Evolutionary conservation across 331 rosid species (phyloP), one percentile per base, ranked within the genome.

Genomic region (Phaseolus coccineus): DNA sequence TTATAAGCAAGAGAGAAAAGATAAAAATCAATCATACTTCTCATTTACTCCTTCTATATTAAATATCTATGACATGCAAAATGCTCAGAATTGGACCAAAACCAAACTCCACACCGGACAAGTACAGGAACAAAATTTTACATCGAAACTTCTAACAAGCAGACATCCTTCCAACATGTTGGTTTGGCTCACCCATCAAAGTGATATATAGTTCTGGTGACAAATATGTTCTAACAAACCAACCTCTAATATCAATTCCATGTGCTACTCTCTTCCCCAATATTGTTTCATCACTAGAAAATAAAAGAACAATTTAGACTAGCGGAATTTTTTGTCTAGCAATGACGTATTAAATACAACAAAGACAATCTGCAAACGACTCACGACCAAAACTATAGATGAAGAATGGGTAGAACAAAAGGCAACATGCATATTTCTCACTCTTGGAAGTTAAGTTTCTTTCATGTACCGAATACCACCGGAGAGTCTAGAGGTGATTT

Each of bases 351-450:
- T 80, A 64, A 58, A 35, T 74, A 82, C 63, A 74, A 68, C 11
- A 74, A 66, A 80, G 69, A 77, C 33, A 87, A 81, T 83, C 78
- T 72, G 82, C 87, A 81, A 79, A 78, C 86, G 84, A 79, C 69
- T 78, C 69, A 50, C 8, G 77, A 79, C 71, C 75, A 81, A 86
- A 64, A 61, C 62, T 82, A 81, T 63, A 74, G 65, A 84, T 28
- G 74, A 81, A 65, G 37, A 27, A 84, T 73, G 86, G 84, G 53
- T 67, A 14, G 76, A 69, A 28, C 55, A 4, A 82, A 74, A 25
- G 79, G 52, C 80, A 79, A 67, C 63, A 80, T 48, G 68, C 70
- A 66, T 65, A 71, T 28, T 81, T 75, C 74, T 81, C 62, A 80
- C 73, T 81, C 83, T 73, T 77, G 53, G 52, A 77, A 71, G 76